These are phyloP conservation scores for Diphasiastrum complanatum DNA, from an alignment of 83 land plant species.

Conservation along the genomic window DNA sequence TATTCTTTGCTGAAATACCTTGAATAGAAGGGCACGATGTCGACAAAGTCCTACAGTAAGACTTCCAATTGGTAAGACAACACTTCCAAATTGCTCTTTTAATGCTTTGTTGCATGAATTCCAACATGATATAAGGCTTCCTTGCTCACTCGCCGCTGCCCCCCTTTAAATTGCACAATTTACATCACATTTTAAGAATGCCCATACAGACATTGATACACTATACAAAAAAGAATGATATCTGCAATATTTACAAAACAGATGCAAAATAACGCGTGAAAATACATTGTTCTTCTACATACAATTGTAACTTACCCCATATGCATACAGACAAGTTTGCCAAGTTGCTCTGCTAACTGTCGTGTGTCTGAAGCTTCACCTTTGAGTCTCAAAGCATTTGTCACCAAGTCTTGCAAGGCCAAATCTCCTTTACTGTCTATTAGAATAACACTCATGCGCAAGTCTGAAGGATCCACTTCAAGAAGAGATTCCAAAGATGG, in stretches of 20 bases:
- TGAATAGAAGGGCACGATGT: constrained; percentile 80
- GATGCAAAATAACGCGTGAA: neutral
- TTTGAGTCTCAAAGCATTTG: constrained; percentile 47
- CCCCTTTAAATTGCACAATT: constrained; percentile 48
- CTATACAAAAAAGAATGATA: constrained; percentile 13
- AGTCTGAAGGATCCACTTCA: constrained; percentile 46
- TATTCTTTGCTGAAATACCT: constrained; percentile 36
- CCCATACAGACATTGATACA: constrained; percentile 5
- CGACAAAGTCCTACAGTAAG: constrained; percentile 70
- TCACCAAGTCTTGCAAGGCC: constrained; percentile 50
- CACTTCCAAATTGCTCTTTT: constrained; percentile 41
- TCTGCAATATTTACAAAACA: neutral
- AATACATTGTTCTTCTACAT: neutral
- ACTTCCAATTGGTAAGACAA: constrained; percentile 70
- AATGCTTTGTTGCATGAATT: constrained; percentile 43
- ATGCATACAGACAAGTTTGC: constrained; percentile 50
- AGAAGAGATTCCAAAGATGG: constrained; percentile 61
- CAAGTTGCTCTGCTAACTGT: constrained; percentile 55
- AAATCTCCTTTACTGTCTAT: constrained; percentile 55
- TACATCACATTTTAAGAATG: neutral
- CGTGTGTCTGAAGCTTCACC: constrained; percentile 28
- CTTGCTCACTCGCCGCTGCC: constrained; percentile 47
- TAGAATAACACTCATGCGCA: constrained; percentile 61
- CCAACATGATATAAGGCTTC: constrained; percentile 54
- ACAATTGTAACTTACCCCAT: constrained; percentile 61